Evolutionary conservation across 2,329 filamentous ascomycete genomes (phyloP), one percentile per base, ranked within the genome.

Genomic region (Aspergillus awamori): DNA sequence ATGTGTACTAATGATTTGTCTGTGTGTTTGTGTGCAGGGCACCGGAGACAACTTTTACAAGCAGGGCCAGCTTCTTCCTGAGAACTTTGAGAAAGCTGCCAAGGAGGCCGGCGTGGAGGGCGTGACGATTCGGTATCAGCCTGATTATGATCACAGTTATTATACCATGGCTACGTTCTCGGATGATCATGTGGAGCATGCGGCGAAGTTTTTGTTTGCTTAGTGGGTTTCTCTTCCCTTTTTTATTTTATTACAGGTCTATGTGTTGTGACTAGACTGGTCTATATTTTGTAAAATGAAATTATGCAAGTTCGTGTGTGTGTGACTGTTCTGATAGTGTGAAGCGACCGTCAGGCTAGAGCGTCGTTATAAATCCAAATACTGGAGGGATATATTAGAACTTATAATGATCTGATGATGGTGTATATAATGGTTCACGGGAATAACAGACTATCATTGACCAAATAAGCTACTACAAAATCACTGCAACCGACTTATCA

Each of bases 1-100:
- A 38, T 10, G 17, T 20, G 7, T 52, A 57, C 54, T 57, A 17
- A 63, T 11, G 4, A 28, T 7, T 20, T 20, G 2, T 20, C 20
- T 10, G 28, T 30, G 28, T 4, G 8, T 30, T 13, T 10, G 7
- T 7, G 24, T 11, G 1, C 13, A 91, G 89, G 95, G 95, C 45
- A 97, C 93, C 4, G 92, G 87, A 24, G 95, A 99, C 82, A 92
- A 94, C 79, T 99, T 98, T 78, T 98, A 98, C 82, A 94, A 97
- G 82, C 88, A 96, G 77, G 87, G 87, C 51, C 95, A 99, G 79
- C 83, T 99, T 59, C 84, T 98, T 45, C 95, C 94, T 0, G 95
- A 99, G 84, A 98, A 98, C 78, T 87, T 99, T 57, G 86, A 90
- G 67, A 84, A 87, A 70, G 93, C 91, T 11, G 92, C 89, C 61